Evolutionary conservation across 805 yeast genomes (phyloP), one percentile per base, ranked within the genome.

Genomic region (Wickerhamiella occidentalis): DNA sequence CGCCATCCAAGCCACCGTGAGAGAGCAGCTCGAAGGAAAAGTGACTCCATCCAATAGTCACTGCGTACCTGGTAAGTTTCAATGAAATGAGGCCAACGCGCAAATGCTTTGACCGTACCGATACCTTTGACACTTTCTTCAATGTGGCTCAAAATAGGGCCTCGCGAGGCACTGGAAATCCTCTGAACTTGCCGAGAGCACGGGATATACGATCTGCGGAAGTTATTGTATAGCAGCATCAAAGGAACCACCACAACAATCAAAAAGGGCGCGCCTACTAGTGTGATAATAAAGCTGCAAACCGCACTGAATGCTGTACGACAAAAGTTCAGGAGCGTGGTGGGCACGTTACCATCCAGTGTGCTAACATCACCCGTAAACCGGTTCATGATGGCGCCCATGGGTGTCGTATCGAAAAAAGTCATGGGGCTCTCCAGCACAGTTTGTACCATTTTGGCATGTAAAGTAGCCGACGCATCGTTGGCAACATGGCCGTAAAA

Each of bases 371-470:
- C 97, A 61, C 78, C 84, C 1, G 95, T 84, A 61, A 88, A 88
- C 63, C 97, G 74, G 68, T 88, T 88, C 62, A 87, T 72, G 50
- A 88, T 78, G 65, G 96, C 75, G 28, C 97, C 97, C 55, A 87
- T 80, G 48, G 96, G 97, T 0, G 96, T 88, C 0, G 95, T 85
- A 65, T 88, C 97, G 60, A 88, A 88, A 61, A 88, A 88, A 33
- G 83, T 74, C 96, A 88, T 88, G 52, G 96, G 96, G 0, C 96
- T 90, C 54, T 87, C 73, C 51, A 88, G 65, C 6, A 88, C 92
- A 44, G 76, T 63, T 11, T 64, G 64, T 3, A 86, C 78, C 96
- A 88, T 87, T 17, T 67, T 65, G 53, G 79, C 76, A 64, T 88
- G 96, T 8, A 58, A 44, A 1, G 12, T 26, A 6, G 15, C 33